Base-by-base conservation (phyloP, 2,329 filamentous ascomycete genomes). In the Monilinia fructicola region DNA sequence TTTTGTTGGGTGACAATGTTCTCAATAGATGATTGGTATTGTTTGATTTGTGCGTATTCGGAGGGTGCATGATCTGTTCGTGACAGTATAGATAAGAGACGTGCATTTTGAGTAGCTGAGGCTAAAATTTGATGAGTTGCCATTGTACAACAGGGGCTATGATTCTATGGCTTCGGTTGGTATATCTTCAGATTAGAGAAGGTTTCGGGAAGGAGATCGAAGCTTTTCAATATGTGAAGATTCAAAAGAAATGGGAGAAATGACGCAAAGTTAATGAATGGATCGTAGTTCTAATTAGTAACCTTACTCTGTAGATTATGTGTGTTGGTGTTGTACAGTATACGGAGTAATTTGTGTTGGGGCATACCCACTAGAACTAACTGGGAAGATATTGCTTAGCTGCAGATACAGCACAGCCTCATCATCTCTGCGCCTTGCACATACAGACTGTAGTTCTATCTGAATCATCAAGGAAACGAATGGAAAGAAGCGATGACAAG, bases 11-110 rank as follows among this genome's bases (percentile, higher is more conserved):
- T 55, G 42, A 83, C 75, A 59, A 83, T 78, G 5, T 67, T 69
- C 44, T 82, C 74, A 14, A 86, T 78, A 67, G 85, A 80, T 18
- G 72, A 69, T 46, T 85, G 76, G 68, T 82, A 81, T 48, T 74
- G 74, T 42, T 73, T 75, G 54, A 84, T 82, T 54, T 84, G 78
- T 54, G 78, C 72, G 3, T 85, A 77, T 12, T 79, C 77, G 0
- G 81, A 77, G 0, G 74, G 70, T 0, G 83, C 82, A 71, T 84
- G 79, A 69, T 84, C 80, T 0, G 82, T 84, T 61, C 81, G 74
- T 23, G 78, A 74, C 50, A 87, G 78, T 14, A 79, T 78, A 23
- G 74, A 70, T 9, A 85, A 77, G 3, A 86, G 78, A 50, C 65
- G 38, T 6, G n/a, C 28, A 23, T 65, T 54, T 31, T 54, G 65